Evolutionary conservation across 257 asterid genomes (phyloP).

Genomic region (Scutellaria baicalensis): DNA sequence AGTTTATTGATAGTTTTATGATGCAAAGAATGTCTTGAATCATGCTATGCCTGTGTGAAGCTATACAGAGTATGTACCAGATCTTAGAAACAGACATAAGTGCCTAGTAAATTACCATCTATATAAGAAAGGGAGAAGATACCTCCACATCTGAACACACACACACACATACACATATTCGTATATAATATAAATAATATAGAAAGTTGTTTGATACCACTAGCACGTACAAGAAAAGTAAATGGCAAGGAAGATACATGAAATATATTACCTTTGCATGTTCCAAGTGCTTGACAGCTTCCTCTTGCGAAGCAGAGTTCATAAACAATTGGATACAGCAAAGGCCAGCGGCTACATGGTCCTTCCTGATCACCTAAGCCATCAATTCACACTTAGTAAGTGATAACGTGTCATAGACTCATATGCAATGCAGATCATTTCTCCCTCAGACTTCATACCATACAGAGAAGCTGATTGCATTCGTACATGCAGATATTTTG

Average conservation of each 20-base stretch:
- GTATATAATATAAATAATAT: background rate
- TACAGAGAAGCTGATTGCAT: background rate
- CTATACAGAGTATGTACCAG: background rate
- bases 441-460: background rate
- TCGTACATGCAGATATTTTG: background rate
- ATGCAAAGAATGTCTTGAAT: background rate
- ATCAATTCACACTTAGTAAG: constrained; percentile 18
- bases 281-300: constrained; percentile 82
- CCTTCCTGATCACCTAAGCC: constrained; percentile 84
- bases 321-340: constrained; percentile 93
- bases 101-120: background rate
- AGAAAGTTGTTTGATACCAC: background rate
- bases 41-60: background rate
- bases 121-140: background rate
- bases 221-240: background rate
- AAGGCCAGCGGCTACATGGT: constrained; percentile 91
- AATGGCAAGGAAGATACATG: background rate
- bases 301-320: constrained; percentile 94
- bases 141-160: background rate
- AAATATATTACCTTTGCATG: constrained; percentile 55
- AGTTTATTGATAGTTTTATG: too few relatives aligned
- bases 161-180: too few relatives aligned
- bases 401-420: background rate
- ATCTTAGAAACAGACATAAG: background rate
- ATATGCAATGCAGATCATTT: background rate